These are phyloP conservation scores for Colletotrichum sp. DNA, from an alignment of 2,329 filamentous ascomycete species.

Conservation along the genomic window DNA sequence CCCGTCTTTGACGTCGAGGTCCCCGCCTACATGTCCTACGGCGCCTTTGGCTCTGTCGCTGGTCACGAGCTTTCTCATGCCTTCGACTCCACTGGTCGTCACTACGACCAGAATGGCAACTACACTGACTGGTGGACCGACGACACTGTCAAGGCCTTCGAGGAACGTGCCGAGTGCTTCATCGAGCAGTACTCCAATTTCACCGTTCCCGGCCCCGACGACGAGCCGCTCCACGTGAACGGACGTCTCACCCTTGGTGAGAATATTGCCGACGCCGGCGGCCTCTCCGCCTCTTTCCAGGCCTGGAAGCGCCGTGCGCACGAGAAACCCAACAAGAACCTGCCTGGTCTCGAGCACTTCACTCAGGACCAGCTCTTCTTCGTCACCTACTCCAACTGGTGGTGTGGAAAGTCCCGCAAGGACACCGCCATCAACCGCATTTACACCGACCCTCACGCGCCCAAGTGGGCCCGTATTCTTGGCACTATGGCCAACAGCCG, in stretches of 20 bases:
- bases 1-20: conserved; percentile 68
- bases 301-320: conserved; percentile 68
- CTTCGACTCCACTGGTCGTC: conserved; percentile 70
- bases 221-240: conserved; percentile 64
- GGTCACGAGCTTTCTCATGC: conserved; percentile 75
- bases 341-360: conserved; percentile 67
- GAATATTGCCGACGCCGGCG: conserved; percentile 76
- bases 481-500: conserved; percentile 71
- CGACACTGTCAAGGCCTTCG: conserved; percentile 61
- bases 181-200: conserved; percentile 70
- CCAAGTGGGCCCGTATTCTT: conserved; percentile 63
- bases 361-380: conserved; percentile 75
- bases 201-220: conserved; percentile 60
- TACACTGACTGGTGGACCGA: conserved; percentile 72
- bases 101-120: conserved; percentile 69
- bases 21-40: conserved; percentile 70
- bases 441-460: conserved; percentile 70
- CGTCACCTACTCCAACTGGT: conserved; percentile 67
- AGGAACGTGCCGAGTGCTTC: conserved; percentile 67
- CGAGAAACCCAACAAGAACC: conserved; percentile 52
- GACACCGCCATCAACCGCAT: conserved; percentile 62
- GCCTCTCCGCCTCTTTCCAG: conserved; percentile 64
- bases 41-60: conserved; percentile 70
- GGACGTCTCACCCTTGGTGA: conserved; percentile 69
- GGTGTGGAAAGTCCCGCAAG: conserved; percentile 69